Percentiles rank a stretch among this genome's conserved stretches.
Conservation (phyloP, 805 yeast genomes). For the Candida hungchunana region DNA sequence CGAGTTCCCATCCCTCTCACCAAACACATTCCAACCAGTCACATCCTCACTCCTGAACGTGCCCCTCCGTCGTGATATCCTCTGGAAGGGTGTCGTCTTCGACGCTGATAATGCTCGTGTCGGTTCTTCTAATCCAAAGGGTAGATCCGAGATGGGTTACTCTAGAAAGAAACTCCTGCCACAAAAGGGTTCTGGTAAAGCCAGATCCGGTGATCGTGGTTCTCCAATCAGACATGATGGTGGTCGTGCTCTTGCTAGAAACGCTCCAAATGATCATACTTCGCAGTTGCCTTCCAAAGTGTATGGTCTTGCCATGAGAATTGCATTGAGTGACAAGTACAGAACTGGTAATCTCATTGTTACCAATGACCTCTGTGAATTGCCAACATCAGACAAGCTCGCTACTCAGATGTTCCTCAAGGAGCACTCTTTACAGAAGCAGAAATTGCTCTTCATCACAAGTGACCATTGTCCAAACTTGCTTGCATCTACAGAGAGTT, state of each 20-base stretch:
- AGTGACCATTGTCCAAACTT: conserved; percentile 56
- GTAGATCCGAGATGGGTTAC: conserved; percentile 81
- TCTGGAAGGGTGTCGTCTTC: conserved; percentile 91
- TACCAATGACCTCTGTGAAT: conserved; percentile 45
- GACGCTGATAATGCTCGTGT: conserved; percentile 89
- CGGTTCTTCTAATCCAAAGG: conserved; percentile 82
- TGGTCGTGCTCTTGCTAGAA: conserved; percentile 83
- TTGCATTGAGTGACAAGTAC: conserved; percentile 80
- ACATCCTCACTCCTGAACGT: conserved; percentile 63
- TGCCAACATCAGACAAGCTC: conserved; percentile 35
- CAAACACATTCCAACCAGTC: conserved; percentile 71
- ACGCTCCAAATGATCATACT: conserved; percentile 85
- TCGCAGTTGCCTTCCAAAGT: conserved; percentile 71
- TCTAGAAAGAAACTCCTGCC: conserved; percentile 78
- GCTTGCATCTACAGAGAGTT: conserved; percentile 49
- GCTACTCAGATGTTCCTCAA: conserved; percentile 47
- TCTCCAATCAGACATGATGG: conserved; percentile 91
- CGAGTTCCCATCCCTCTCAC: conserved; percentile 88
- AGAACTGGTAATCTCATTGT: conserved; percentile 68
- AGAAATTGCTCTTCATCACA: conserved; percentile 65
- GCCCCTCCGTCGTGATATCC: conserved; percentile 83
- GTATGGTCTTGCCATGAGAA: conserved; percentile 71
- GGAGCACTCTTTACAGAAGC: conserved; percentile 44
- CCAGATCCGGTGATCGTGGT: conserved; percentile 94
- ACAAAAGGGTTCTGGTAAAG: conserved; percentile 93